Percentiles rank a stretch among this genome's conserved stretches.
Conservation (phyloP, 768 basidiomycete genomes). For the Lactarius quietus region DNA sequence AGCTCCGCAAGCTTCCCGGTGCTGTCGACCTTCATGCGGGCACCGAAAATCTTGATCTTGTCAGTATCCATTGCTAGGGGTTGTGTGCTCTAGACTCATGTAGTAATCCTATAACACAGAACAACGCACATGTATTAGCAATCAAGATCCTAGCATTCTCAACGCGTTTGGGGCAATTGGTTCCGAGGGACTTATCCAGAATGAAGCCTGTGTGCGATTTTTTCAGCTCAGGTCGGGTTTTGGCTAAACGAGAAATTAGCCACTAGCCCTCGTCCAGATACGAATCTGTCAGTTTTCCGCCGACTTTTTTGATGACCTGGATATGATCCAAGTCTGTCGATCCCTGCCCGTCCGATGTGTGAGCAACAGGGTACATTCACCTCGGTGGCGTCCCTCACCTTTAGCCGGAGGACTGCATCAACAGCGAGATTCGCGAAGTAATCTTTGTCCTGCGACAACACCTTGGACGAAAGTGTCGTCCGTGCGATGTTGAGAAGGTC, state of each 20-base stretch:
- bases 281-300: slow-evolving; percentile 95
- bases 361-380: not conserved
- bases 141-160: slow-evolving; percentile 96
- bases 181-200: slow-evolving; percentile 91
- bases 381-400: slow-evolving; percentile 43
- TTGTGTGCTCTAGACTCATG: slow-evolving; percentile 8
- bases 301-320: slow-evolving; percentile 99
- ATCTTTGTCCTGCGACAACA: slow-evolving; percentile 93
- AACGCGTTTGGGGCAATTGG: slow-evolving; percentile 91
- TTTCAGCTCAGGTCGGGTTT: not conserved
- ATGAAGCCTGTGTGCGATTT: slow-evolving; percentile 70
- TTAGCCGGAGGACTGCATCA: slow-evolving; percentile 89
- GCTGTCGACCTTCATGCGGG: slow-evolving; percentile 90
- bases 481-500: slow-evolving; percentile 96
- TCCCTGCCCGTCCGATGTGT: slow-evolving; percentile 49
- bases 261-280: slow-evolving; percentile 90
- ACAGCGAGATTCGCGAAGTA: slow-evolving; percentile 99
- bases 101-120: not conserved
- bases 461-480: slow-evolving; percentile 94
- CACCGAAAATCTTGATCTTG: slow-evolving; percentile 99
- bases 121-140: slow-evolving; percentile 87
- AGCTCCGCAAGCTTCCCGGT: slow-evolving; percentile 98
- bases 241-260: not conserved
- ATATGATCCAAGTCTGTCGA: slow-evolving; percentile 97
- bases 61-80: slow-evolving; percentile 95